Percentiles rank a stretch among this genome's conserved stretches.
These are phyloP conservation scores for Eucalyptus fibrosa DNA, from an alignment of 345 rosid genomes.

Conservation along the genomic window DNA sequence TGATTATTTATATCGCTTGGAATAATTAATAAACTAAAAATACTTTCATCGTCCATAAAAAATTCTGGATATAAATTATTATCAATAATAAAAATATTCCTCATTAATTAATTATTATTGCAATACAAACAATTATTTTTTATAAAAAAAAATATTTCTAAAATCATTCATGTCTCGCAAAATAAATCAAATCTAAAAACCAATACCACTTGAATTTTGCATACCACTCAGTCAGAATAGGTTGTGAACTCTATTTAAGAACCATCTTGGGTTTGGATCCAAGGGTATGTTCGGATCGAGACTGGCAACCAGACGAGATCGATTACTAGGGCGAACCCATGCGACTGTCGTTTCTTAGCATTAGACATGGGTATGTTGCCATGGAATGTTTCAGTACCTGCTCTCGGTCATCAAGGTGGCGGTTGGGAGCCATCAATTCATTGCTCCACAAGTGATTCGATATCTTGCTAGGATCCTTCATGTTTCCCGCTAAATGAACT, in stretches of 20 bases:
- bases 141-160: too few species aligned
- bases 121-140: too few species aligned
- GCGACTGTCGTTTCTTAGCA: neutral
- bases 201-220: too few species aligned
- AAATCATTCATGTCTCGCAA: too few species aligned
- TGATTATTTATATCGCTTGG: too few species aligned
- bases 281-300: neutral
- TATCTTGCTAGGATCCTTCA: neutral
- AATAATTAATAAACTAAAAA: too few species aligned
- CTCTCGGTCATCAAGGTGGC: neutral
- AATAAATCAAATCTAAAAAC: too few species aligned
- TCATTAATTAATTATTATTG: too few species aligned
- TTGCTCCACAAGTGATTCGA: neutral
- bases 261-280: neutral
- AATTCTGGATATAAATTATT: too few species aligned
- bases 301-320: neutral
- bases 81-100: too few species aligned
- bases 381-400: neutral
- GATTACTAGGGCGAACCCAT: neutral
- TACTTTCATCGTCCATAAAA: too few species aligned
- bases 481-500: neutral
- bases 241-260: neutral
- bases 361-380: neutral
- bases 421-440: neutral
- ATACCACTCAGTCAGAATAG: too few species aligned